Base-by-base conservation (phyloP, 163 green algal genomes). In the Chlamydomonas reinhardtii region DNA sequence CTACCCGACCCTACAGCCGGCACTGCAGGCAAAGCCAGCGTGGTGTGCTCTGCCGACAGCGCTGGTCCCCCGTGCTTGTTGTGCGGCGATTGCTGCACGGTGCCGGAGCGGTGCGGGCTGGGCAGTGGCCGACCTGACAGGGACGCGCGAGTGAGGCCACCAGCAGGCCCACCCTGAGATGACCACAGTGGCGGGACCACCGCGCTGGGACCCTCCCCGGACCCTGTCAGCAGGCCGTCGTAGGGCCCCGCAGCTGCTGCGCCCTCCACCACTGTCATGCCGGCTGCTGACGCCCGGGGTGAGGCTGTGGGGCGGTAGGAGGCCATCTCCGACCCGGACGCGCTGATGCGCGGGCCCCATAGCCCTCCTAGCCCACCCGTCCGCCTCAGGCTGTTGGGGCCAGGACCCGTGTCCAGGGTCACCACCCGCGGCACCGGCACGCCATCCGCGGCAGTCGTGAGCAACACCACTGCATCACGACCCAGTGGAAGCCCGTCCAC, bases 401-500 rank as follows among this genome's bases (percentile, higher is more conserved):
- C 31, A 19, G 68, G 68, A 68, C 62, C 32, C 48, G 48, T 56
- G 25, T 85, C 79, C 15, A 85, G 32, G 19, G 79, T 54, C 31
- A 85, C 32, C n/a, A 77, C 25, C n/a, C 68, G 52, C 48, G 79
- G 79, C 29, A 85, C 66, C 12, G 79, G 79, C 25, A 85, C 79
- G 20, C 79, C 79, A 52, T 85, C 79, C 22, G 79, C 4, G 1
- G 68, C 31, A 27, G 68, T 39, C 5, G 68, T 85, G 11, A 85
- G 79, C 8, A 85, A 52, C 15, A 85, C 79, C 9, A 85, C 79
- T 25, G 32, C 32, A 19, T 77, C 52, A 0, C 68, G 68, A 14
- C 52, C 68, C 6, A 29, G 11, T 0, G 79, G 79, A 52, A 85
- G 68, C 0, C 79, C 79, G 32, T 78, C 79, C 29, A 85, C 74